Base-by-base conservation (phyloP, 2,329 filamentous ascomycete genomes). In the Pseudogymnoascus sp. region DNA sequence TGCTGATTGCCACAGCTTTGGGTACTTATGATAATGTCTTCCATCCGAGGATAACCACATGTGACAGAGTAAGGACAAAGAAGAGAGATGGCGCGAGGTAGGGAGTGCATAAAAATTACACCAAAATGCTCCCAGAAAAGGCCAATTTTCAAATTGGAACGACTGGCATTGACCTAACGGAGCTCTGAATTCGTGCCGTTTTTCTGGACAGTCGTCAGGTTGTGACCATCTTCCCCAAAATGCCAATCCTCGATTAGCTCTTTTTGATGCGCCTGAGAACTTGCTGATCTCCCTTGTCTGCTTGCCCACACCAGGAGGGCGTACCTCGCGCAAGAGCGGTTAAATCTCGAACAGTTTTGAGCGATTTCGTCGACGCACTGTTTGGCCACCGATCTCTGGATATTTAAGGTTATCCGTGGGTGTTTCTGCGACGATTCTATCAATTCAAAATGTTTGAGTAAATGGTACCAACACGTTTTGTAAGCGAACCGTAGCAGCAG, bases 261-360 rank as follows among this genome's bases (percentile, higher is more conserved):
- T 39, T 47, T 34, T 37, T 60, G 22, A 57, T 62, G 14, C 58
- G 58, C 22, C 43, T 37, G 8, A 60, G 58, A 18, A 41, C 61
- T 22, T 60, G 58, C 25, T 57, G n/a, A 60, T 60, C 61, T 8
- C 58, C 61, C 11, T 18, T 58, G 14, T n/a, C n/a, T 14, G 12
- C 14, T 14, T 16, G 4, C 20, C 16, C 38, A 8, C 20, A 35
- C 16, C 20, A 6, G 4, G n/a, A 3, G 1, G 4, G 38, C n/a
- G 38, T 20, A 41, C 3, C 37, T 3, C 37, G 7, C 8, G 9
- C 18, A 41, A 11, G 9, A 5, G 16, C 11, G 38, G 38, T 5
- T 41, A 6, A 41, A 20, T 2, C 11, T 16, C 3, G 38, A 12
- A 2, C 16, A 16, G 1, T 25, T 25, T 25, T 25, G 22, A 25